These are phyloP conservation scores for Dorcoceras hygrometricum DNA, from an alignment of 257 asterid genomes.

Conservation along the genomic window DNA sequence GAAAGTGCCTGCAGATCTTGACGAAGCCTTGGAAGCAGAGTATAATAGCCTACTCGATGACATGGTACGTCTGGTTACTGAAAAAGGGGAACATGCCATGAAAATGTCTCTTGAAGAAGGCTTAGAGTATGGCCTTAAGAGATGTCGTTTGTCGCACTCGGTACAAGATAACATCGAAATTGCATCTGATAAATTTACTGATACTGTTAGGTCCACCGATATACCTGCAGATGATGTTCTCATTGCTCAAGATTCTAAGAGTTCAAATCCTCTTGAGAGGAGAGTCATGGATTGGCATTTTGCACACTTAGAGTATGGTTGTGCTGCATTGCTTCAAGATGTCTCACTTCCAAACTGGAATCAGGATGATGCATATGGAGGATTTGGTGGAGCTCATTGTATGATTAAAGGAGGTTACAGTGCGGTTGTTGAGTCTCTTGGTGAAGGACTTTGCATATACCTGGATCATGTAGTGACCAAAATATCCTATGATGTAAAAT, in stretches of 20 bases:
- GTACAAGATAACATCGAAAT: conserved; percentile 28
- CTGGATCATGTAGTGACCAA: conserved; percentile 78
- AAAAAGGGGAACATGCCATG: conserved; percentile 81
- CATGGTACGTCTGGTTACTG: conserved; percentile 83
- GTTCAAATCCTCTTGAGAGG: conserved; percentile 85
- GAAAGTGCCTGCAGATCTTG: conserved; percentile 84
- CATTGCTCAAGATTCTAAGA: conserved; percentile 32
- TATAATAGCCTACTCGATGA: conserved; percentile 91
- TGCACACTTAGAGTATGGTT: conserved; percentile 96
- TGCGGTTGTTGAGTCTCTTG: conserved; percentile 80
- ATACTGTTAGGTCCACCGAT: conserved; percentile 33
- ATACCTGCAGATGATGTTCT: conserved; percentile 31
- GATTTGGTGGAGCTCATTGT: conserved; percentile 99
- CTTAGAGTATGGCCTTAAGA: conserved; percentile 74
- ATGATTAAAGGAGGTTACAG: conserved; percentile 99
- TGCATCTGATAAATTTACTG: conserved; percentile 32
- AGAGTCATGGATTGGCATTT: conserved; percentile 99
- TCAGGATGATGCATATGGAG: conserved; percentile 94
- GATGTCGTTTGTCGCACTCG: conserved; percentile 43
- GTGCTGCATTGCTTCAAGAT: conserved; percentile 89
- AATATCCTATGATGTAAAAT: conserved; percentile 47
- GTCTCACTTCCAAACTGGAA: conserved; percentile 98
- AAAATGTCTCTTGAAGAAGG: conserved; percentile 97
- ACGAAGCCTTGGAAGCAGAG: conserved; percentile 89
- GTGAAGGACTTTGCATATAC: conserved; percentile 65